Percentiles rank a stretch among this genome's conserved stretches.
These are phyloP conservation scores for Guadua angustifolia DNA, from an alignment of 176 grass and related monocot species.

Conservation along the genomic window DNA sequence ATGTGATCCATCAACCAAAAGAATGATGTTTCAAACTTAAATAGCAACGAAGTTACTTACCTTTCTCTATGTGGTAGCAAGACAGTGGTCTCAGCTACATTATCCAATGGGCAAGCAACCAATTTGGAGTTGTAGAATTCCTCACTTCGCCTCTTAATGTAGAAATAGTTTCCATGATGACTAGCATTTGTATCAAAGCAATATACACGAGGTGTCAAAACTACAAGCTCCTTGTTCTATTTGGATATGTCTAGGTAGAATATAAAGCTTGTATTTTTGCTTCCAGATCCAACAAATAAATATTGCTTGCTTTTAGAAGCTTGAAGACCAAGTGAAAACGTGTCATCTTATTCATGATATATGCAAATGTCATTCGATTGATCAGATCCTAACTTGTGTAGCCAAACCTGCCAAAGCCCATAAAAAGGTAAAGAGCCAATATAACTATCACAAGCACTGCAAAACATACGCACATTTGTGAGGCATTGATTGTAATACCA, in stretches of 20 bases:
- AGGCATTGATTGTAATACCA: background rate
- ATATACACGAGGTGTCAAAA: conserved; percentile 71
- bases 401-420: conserved; percentile 64
- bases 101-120: conserved; percentile 76
- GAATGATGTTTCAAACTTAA: conserved; percentile 18
- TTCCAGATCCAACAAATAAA: conserved; percentile 88
- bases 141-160: conserved; percentile 80
- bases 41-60: conserved; percentile 37
- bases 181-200: conserved; percentile 83
- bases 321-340: conserved; percentile 71
- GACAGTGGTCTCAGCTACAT: conserved; percentile 73
- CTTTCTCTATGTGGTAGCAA: conserved; percentile 96
- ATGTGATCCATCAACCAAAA: conserved; percentile 30
- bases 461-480: background rate
- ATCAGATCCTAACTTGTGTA: conserved; percentile 74
- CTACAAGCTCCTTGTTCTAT: conserved; percentile 60
- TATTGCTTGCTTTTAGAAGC: conserved; percentile 86
- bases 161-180: conserved; percentile 84
- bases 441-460: background rate
- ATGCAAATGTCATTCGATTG: conserved; percentile 79
- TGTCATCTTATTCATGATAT: conserved; percentile 86
- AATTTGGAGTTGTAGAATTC: conserved; percentile 93
- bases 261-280: conserved; percentile 82
- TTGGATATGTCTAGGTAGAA: conserved; percentile 72
- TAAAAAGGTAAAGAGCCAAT: conserved; percentile 38